A percentile compares a stretch with the other conserved stretches of the same genome.
phyloP scores from a whole-genome alignment of 2,329 filamentous ascomycete genomes.

The Juglanconis sp. region DNA sequence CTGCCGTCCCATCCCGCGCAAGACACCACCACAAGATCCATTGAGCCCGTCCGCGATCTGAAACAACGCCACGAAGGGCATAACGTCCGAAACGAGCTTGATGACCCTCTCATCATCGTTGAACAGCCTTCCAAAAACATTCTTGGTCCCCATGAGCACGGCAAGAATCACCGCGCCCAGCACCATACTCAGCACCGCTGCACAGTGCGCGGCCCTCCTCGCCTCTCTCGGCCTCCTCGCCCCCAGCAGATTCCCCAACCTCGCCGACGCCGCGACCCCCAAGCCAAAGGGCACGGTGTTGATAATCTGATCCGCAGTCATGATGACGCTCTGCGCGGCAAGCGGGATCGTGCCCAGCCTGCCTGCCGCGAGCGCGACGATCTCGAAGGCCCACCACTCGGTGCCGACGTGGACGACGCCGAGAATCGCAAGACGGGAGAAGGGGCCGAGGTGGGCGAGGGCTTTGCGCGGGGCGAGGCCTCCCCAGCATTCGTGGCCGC shows the following conservation, averaged over 20 bases:
- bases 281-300: constrained; percentile 85
- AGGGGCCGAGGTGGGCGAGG: constrained; percentile 64
- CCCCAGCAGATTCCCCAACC: constrained; percentile 78
- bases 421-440: constrained; percentile 70
- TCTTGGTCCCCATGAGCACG: constrained; percentile 65
- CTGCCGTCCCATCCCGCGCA: constrained; percentile 82
- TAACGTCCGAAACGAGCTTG: constrained; percentile 68
- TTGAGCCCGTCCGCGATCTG: constrained; percentile 88
- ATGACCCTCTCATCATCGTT: constrained; percentile 74
- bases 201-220: constrained; percentile 68
- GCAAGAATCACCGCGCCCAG: constrained; percentile 66
- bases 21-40: constrained; percentile 75
- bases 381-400: constrained; percentile 95
- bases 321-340: constrained; percentile 82
- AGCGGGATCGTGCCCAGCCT: constrained; percentile 75
- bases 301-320: constrained; percentile 83
- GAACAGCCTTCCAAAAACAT: constrained; percentile 75
- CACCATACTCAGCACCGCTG: constrained; percentile 68
- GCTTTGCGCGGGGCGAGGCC: constrained; percentile 63
- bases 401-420: constrained; percentile 83
- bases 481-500: constrained; percentile 75
- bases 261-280: constrained; percentile 74
- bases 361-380: constrained; percentile 79
- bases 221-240: constrained; percentile 64
- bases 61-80: constrained; percentile 85